phyloP scores from a whole-genome alignment of 768 basidiomycete genomes.

The Boletus subparvulus region DNA sequence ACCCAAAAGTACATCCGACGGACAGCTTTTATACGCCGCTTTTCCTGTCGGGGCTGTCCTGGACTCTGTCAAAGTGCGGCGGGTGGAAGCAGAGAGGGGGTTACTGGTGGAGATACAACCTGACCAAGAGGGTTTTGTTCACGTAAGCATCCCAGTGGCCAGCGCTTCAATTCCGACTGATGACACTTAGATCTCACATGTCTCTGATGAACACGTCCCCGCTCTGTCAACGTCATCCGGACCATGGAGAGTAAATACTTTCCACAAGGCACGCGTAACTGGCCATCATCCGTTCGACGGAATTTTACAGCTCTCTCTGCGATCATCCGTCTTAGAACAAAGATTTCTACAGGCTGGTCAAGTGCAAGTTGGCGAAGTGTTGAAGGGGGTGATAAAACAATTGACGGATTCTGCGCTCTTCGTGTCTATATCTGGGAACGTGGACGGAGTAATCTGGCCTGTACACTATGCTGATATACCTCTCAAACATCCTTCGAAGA shows the following conservation, averaged over 20 bases:
- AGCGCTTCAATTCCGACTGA: neutral
- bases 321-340: slow-evolving; percentile 78
- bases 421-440: slow-evolving; percentile 79
- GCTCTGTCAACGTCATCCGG: slow-evolving; percentile 69
- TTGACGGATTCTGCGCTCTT: slow-evolving; percentile 81
- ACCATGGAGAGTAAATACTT: slow-evolving; percentile 75
- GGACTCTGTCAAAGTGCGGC: slow-evolving; percentile 68
- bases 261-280: slow-evolving; percentile 83
- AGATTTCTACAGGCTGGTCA: slow-evolving; percentile 82
- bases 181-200: slow-evolving; percentile 78
- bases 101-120: slow-evolving; percentile 65
- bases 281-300: slow-evolving; percentile 87
- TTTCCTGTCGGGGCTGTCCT: slow-evolving; percentile 76
- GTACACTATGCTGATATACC: slow-evolving; percentile 92
- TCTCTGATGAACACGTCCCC: slow-evolving; percentile 87
- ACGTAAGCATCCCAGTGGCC: slow-evolving; percentile 54
- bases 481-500: slow-evolving; percentile 90
- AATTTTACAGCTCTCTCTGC: slow-evolving; percentile 82
- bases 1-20: slow-evolving; percentile 35
- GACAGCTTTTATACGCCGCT: slow-evolving; percentile 45
- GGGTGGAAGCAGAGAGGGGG: slow-evolving; percentile 82
- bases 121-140: slow-evolving; percentile 76
- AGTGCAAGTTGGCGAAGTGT: slow-evolving; percentile 77
- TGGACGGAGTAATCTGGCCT: slow-evolving; percentile 94
- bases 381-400: slow-evolving; percentile 87